A percentile compares a stretch with the other conserved stretches of the same genome.
Conservation (phyloP, 805 yeast genomes). For the Kluyveromyces siamensis region DNA sequence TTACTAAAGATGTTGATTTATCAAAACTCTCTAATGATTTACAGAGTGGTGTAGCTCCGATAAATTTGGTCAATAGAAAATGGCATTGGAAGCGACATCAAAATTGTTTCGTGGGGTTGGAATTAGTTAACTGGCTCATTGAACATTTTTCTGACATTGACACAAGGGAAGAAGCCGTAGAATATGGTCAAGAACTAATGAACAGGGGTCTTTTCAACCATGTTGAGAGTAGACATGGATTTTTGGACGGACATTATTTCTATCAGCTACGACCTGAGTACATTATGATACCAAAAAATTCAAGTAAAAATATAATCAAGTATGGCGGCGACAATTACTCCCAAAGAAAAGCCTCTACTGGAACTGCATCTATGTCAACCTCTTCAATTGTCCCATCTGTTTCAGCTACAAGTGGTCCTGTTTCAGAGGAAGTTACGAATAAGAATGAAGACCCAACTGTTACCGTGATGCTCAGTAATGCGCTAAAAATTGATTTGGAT, state of each 20-base stretch:
- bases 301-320: conserved; percentile 5
- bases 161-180: conserved; percentile 74
- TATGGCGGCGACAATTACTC: conserved; percentile 2
- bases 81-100: conserved; percentile 85
- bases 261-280: conserved; percentile 60
- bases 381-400: conserved; percentile 4
- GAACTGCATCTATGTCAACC: conserved; percentile 7
- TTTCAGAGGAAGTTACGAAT: conserved; percentile 8
- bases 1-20: conserved; percentile 43
- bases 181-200: conserved; percentile 73
- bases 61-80: conserved; percentile 63
- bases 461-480: conserved; percentile 53
- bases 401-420: conserved; percentile 7
- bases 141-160: conserved; percentile 72
- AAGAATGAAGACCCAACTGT: conserved; percentile 6
- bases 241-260: conserved; percentile 89
- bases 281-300: conserved; percentile 17
- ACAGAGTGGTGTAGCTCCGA: conserved; percentile 50
- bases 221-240: conserved; percentile 73
- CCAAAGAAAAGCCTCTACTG: conserved; percentile 1
- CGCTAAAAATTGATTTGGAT: conserved; percentile 66
- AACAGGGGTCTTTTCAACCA: conserved; percentile 64
- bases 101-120: conserved; percentile 77
- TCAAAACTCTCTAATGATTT: conserved; percentile 52
- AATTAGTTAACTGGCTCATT: conserved; percentile 76